phyloP scores from a whole-genome alignment of 2,329 filamentous ascomycete species.

The Cadophora luteo-olivacea region DNA sequence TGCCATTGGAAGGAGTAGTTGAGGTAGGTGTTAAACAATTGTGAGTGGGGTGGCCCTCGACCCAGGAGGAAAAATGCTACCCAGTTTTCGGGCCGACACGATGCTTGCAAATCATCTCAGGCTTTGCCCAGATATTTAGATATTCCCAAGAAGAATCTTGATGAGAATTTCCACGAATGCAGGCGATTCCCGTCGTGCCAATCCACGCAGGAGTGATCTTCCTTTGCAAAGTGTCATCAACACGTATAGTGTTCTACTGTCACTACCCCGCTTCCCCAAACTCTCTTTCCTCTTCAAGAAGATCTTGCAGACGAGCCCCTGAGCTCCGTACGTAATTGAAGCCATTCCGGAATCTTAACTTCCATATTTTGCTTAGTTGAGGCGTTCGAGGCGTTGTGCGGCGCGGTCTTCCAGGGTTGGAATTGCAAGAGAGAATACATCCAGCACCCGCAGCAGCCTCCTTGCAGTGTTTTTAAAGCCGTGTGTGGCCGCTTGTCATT shows the following conservation, averaged over 20 bases:
- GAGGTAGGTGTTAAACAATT: neutral
- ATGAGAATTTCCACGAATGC: neutral
- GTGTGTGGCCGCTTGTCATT: neutral
- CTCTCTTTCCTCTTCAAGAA: neutral
- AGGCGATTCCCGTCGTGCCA: neutral
- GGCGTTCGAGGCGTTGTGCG: neutral
- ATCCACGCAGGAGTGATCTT: neutral
- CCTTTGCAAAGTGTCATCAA: too few relatives aligned
- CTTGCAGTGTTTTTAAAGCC: neutral
- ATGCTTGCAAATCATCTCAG: neutral
- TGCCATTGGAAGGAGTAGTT: constrained; percentile 1
- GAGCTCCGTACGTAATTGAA: neutral
- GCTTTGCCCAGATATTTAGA: too few relatives aligned
- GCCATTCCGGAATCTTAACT: neutral
- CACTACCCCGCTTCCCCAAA: neutral
- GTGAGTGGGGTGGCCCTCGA: too few relatives aligned
- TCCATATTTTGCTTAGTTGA: neutral
- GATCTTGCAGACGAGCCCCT: neutral
- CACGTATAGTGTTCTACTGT: neutral
- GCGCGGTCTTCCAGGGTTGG: neutral
- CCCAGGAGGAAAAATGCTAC: neutral
- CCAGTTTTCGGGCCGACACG: neutral
- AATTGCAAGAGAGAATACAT: neutral
- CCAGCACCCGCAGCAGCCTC: neutral
- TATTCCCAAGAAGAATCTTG: too few relatives aligned